Conservation (phyloP, 2,329 filamentous ascomycete genomes). For the Fusarium sp. region DNA sequence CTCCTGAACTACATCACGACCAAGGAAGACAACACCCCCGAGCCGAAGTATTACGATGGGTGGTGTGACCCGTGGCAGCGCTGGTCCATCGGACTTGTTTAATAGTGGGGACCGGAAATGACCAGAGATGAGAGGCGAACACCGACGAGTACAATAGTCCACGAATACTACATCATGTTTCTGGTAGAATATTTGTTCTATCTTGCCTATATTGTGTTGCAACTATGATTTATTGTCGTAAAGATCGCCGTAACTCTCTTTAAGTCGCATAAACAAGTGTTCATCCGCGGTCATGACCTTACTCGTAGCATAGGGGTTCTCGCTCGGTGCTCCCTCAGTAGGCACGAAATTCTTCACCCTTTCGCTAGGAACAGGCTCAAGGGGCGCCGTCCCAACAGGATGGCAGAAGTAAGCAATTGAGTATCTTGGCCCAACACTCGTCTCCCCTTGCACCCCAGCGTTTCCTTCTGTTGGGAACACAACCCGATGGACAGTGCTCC, state of each 20-base stretch:
- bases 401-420: conserved; percentile 80
- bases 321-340: conserved; percentile 49
- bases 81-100: conserved; percentile 62
- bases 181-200: background rate
- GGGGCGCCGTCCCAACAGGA: conserved; percentile 66
- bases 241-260: conserved; percentile 70
- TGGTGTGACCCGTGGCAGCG: conserved; percentile 60
- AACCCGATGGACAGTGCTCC: conserved; percentile 91
- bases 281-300: conserved; percentile 75
- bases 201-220: background rate
- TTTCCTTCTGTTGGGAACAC: conserved; percentile 69
- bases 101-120: conserved; percentile 17
- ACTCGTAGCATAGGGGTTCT: conserved; percentile 66
- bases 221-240: conserved; percentile 61
- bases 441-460: conserved; percentile 59
- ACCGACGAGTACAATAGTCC: background rate
- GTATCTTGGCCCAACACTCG: conserved; percentile 68
- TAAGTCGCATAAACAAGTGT: conserved; percentile 73
- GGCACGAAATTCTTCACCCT: conserved; percentile 63
- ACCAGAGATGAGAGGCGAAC: background rate
- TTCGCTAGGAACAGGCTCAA: conserved; percentile 73
- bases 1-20: conserved; percentile 59
- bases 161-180: background rate
- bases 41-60: conserved; percentile 53
- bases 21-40: conserved; percentile 54